These are phyloP conservation scores for Calophaca sinica DNA, from an alignment of 306 rosid genomes.

Conservation along the genomic window DNA sequence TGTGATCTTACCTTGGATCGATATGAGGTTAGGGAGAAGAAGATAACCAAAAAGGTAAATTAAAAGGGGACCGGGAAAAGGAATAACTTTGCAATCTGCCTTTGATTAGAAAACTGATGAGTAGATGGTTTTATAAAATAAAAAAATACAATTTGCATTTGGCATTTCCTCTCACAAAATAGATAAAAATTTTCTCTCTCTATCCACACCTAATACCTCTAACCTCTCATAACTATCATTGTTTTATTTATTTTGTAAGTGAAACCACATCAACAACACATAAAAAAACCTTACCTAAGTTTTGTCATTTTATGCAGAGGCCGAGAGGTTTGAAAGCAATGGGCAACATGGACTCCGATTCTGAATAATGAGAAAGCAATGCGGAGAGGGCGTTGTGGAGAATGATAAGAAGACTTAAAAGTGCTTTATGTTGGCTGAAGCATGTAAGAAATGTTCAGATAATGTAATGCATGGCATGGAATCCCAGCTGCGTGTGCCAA, in stretches of 20 bases:
- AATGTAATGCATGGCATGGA: conserved; percentile 41
- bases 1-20: conserved; percentile 89
- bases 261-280: no score
- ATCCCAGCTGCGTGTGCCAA: conserved; percentile 27
- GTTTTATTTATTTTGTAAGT: no score
- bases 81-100: neutral
- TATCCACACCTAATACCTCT: no score
- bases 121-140: neutral
- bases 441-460: conserved; percentile 48
- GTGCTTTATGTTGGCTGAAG: conserved; percentile 39
- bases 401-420: neutral
- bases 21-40: conserved; percentile 91
- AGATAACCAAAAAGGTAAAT: conserved; percentile 76
- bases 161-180: no score
- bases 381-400: neutral
- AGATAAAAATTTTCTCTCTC: no score
- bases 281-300: no score
- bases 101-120: neutral
- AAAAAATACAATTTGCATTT: no score
- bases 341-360: conserved; percentile 86
- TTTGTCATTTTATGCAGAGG: conserved; percentile 59
- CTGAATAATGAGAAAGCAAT: conserved; percentile 54
- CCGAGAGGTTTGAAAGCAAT: conserved; percentile 95
- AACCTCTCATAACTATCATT: no score
- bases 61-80: neutral